Evolutionary conservation across 306 rosid species (phyloP).

Genomic region (Crataegus laevigata): DNA sequence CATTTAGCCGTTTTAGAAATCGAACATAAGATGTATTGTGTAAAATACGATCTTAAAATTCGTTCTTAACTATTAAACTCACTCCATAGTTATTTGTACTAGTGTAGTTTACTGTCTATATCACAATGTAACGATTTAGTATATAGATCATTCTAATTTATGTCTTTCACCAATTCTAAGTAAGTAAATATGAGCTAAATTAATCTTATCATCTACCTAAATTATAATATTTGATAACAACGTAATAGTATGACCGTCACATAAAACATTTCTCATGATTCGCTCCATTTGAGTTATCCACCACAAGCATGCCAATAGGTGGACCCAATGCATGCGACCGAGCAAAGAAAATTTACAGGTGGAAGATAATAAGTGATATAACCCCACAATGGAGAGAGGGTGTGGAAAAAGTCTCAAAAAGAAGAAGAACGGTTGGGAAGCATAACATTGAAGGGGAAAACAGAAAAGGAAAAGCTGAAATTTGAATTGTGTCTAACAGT

Average conservation of each 20-base stretch:
- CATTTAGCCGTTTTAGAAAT: accelerated
- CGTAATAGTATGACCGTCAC: too few species aligned
- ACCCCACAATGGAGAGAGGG: slow-evolving; percentile 32
- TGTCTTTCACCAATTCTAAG: too few species aligned
- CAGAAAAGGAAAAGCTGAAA: slow-evolving; percentile 80
- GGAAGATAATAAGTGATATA: slow-evolving; percentile 27
- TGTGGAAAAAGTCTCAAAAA: slow-evolving; percentile 21
- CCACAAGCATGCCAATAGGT: slow-evolving; percentile 40
- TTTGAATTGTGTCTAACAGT: slow-evolving; percentile 66
- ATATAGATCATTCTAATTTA: too few species aligned
- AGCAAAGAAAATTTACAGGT: slow-evolving; percentile 23
- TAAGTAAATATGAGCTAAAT: too few species aligned
- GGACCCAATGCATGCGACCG: slow-evolving; percentile 39
- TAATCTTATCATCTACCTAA: background rate
- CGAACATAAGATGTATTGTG: accelerated
- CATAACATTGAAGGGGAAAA: slow-evolving; percentile 14
- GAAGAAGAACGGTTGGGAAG: slow-evolving; percentile 48
- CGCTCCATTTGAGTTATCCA: background rate
- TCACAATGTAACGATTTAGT: background rate
- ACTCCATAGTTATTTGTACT: background rate
- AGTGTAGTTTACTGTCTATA: background rate
- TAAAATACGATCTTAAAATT: too few species aligned
- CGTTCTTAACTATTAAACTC: accelerated
- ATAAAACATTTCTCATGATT: background rate
- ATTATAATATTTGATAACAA: too few species aligned